phyloP scores from a whole-genome alignment of 2,329 filamentous ascomycete genomes.

The Aspergillus chevalieri region DNA sequence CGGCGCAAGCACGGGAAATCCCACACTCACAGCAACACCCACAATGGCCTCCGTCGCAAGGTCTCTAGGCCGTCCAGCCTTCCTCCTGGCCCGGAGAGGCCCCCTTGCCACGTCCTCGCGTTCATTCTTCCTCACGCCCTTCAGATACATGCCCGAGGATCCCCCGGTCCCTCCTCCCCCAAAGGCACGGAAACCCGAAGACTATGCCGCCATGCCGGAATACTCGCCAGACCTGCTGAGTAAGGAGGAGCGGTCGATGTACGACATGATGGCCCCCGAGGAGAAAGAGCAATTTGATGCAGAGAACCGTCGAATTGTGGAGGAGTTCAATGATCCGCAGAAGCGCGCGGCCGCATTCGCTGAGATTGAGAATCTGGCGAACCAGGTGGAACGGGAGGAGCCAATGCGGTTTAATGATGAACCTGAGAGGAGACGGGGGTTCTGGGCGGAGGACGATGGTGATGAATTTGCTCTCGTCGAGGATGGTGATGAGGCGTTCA shows the following conservation, averaged over 20 bases:
- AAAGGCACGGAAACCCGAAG: constrained; percentile 22
- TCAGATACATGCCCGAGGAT: constrained; percentile 28
- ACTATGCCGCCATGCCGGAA: constrained; percentile 25
- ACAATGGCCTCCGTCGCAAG: constrained; percentile 37
- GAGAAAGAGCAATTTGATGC: constrained; percentile 31
- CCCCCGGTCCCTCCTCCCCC: constrained; percentile 24
- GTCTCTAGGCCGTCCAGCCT: constrained; percentile 32
- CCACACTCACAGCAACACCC: constrained; percentile 11
- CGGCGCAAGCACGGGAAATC: not conserved
- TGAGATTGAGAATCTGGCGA: constrained; percentile 27
- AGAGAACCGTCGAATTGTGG: constrained; percentile 29
- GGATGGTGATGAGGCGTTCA: constrained; percentile 50
- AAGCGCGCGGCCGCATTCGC: constrained; percentile 23
- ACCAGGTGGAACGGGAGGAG: constrained; percentile 25
- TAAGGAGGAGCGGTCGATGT: constrained; percentile 31
- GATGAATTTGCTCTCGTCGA: constrained; percentile 43
- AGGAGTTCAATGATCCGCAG: constrained; percentile 31
- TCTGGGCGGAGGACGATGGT: constrained; percentile 41
- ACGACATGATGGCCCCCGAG: constrained; percentile 33
- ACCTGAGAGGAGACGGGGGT: constrained; percentile 23
- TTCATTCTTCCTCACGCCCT: constrained; percentile 30
- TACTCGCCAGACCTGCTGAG: constrained; percentile 32
- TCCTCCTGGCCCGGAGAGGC: constrained; percentile 27
- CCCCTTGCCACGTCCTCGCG: constrained; percentile 20
- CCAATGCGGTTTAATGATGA: constrained; percentile 25